Base-by-base conservation (phyloP, 1,284 basidiomycete genomes). In the Bjerkandera adusta region DNA sequence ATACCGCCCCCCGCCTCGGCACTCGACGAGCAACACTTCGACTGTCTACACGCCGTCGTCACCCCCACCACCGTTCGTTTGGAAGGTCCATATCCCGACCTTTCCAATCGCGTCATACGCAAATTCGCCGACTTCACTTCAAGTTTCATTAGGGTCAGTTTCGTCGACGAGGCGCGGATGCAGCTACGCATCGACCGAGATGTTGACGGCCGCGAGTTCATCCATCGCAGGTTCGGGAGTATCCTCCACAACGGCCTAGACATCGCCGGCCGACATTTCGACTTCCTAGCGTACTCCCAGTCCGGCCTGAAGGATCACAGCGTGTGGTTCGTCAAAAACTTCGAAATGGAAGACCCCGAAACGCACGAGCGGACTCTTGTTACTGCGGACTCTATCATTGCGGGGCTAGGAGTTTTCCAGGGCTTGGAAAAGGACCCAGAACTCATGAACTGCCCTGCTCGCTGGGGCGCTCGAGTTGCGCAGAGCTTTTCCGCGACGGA, bases 401-500 rank as follows among this genome's bases (percentile, higher is more conserved):
- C 65, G 15, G 65, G 68, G 7, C 68, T 89, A 10, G 88, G 89
- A 6, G 69, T 82, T 55, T 89, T 89, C 39, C 22, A 33, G 20
- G 26, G 34, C 25, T 41, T 43, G 1, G 21, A 22, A 8, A 16
- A 38, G 8, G 50, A 52, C 56, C 69, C 68, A 0, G 55, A 64
- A 3, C 69, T 86, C 13, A 68, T 83, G 12, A 63, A 60, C 36
- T 72, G 68, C 37, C 87, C 89, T 4, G 86, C 87, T 3, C 83
- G 83, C 58, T 88, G 79, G 59, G 89, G 85, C 5, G 89, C 89
- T 11, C 73, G 89, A 21, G 68, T 91, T 55, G 83, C 85, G 8
- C 89, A 90, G 64, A 85, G 86, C 0, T 91, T 92, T 57, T 86
- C 85, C 0, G 79, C 83, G 2, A 92, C 89, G 2, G 79, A 85